phyloP scores from a whole-genome alignment of 2,329 filamentous ascomycete species.

The Penicillium frequentans region DNA sequence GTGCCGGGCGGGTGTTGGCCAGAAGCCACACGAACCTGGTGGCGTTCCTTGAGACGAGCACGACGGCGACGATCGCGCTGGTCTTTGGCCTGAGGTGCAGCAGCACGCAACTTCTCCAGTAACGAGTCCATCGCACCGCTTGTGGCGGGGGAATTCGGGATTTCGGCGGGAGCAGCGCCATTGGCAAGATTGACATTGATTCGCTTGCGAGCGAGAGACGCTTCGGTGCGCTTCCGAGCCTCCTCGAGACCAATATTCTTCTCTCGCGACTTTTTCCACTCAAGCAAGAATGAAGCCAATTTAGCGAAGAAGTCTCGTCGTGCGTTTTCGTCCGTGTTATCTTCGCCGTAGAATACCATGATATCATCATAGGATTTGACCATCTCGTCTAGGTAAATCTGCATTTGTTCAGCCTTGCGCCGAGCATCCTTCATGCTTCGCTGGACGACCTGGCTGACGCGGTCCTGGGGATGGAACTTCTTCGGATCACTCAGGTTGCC shows the following conservation, averaged over 20 bases:
- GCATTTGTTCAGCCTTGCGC: conserved; percentile 93
- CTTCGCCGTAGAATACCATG: conserved; percentile 94
- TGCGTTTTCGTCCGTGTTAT: conserved; percentile 87
- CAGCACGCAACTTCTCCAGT: conserved; percentile 89
- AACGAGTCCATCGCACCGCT: conserved; percentile 95
- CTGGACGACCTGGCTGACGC: conserved; percentile 87
- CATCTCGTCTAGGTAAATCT: conserved; percentile 92
- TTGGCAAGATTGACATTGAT: conserved; percentile 66
- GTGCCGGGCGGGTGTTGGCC: conserved; percentile 83
- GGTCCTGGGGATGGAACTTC: conserved; percentile 96
- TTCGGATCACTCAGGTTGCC: conserved; percentile 95
- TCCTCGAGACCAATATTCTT: conserved; percentile 89
- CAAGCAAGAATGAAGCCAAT: conserved; percentile 81
- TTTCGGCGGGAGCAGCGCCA: conserved; percentile 45
- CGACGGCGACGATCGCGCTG: conserved; percentile 84
- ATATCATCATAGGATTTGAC: conserved; percentile 88
- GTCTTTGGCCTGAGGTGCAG: conserved; percentile 84
- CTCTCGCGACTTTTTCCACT: conserved; percentile 94
- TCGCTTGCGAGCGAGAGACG: conserved; percentile 84
- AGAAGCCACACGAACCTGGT: conserved; percentile 85
- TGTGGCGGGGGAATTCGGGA: conserved; percentile 65
- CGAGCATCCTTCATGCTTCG: conserved; percentile 94
- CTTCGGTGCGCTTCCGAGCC: conserved; percentile 79
- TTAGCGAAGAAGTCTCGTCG: conserved; percentile 94
- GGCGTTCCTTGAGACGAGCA: conserved; percentile 83